Conservation (phyloP, 2,329 filamentous ascomycete species). For the Arachnomyces sp. region DNA sequence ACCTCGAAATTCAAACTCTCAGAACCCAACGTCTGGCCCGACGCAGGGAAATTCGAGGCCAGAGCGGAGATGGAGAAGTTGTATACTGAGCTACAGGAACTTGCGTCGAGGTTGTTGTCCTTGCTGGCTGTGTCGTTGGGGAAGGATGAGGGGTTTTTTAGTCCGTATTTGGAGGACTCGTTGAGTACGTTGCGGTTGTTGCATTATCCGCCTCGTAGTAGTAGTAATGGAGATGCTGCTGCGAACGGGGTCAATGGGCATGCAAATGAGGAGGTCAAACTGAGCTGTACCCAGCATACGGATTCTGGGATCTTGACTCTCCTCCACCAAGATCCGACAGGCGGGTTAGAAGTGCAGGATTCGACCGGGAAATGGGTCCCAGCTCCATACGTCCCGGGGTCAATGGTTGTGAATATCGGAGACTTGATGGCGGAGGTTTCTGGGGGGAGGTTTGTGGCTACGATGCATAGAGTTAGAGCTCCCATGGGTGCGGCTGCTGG, state of each 20-base stretch:
- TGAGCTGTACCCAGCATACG: slow-evolving; percentile 26
- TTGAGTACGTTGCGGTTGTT: slow-evolving; percentile 39
- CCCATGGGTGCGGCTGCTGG: slow-evolving; percentile 7
- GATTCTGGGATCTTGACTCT: slow-evolving; percentile 44
- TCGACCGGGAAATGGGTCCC: slow-evolving; percentile 34
- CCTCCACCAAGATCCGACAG: slow-evolving; percentile 41
- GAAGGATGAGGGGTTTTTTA: slow-evolving; percentile 35
- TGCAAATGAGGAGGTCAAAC: slow-evolving; percentile 8
- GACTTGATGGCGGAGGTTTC: slow-evolving; percentile 38
- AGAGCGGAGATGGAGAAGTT: slow-evolving; percentile 27
- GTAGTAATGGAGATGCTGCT: not conserved
- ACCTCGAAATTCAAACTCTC: slow-evolving; percentile 29
- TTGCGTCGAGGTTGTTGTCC: slow-evolving; percentile 32
- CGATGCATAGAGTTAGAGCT: slow-evolving; percentile 38
- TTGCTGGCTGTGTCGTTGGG: slow-evolving; percentile 33
- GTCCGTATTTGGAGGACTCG: slow-evolving; percentile 33
- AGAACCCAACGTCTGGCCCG: slow-evolving; percentile 38
- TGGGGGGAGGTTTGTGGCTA: slow-evolving; percentile 38
- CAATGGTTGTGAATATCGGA: slow-evolving; percentile 40
- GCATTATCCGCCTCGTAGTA: slow-evolving; percentile 31
- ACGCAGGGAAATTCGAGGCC: slow-evolving; percentile 15
- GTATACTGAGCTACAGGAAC: slow-evolving; percentile 32
- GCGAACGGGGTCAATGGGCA: not conserved
- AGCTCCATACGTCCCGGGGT: slow-evolving; percentile 34
- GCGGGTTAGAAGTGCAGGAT: slow-evolving; percentile 42